Percentiles rank a stretch among this genome's conserved stretches.
phyloP scores from a whole-genome alignment of 768 basidiomycete species.

The Tricholoma sp. region DNA sequence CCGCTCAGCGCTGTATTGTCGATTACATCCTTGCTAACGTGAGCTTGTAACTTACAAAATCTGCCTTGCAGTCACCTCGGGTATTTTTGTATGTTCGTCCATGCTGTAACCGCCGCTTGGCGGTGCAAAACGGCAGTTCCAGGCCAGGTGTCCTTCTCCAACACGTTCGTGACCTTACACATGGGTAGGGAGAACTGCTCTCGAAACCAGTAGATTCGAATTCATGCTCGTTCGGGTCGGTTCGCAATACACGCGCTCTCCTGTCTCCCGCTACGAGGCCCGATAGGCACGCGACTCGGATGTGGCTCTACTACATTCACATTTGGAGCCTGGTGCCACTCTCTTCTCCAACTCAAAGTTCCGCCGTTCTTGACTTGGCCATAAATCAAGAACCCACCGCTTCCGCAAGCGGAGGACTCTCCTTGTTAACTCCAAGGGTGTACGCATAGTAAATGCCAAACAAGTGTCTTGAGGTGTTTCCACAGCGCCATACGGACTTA shows the following conservation, averaged over 20 bases:
- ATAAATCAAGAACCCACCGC: too few species aligned
- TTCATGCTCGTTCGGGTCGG: conserved; percentile 49
- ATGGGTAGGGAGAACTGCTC: conserved; percentile 65
- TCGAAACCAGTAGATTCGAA: conserved; percentile 60
- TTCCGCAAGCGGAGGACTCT: too few species aligned
- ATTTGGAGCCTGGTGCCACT: conserved; percentile 50
- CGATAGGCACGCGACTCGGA: too few species aligned
- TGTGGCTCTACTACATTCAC: conserved; percentile 47
- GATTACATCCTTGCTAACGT: too few species aligned
- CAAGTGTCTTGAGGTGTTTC: too few species aligned
- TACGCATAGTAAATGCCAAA: too few species aligned
- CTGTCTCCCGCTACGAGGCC: conserved; percentile 21
- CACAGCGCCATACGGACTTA: too few species aligned
- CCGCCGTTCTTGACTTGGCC: conserved; percentile 56
- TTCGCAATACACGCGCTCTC: conserved; percentile 56
- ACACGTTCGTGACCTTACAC: conserved; percentile 30
- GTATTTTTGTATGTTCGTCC: too few species aligned
- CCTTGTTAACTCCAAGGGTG: too few species aligned
- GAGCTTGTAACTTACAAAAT: too few species aligned
- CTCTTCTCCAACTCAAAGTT: conserved; percentile 32
- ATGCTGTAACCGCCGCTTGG: conserved; percentile 35
- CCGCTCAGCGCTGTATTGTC: too few species aligned
- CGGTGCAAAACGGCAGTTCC: conserved; percentile 60
- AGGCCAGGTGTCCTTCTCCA: conserved; percentile 43
- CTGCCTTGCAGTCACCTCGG: too few species aligned